Percentiles rank a stretch among this genome's conserved stretches.
Evolutionary conservation across 2,329 filamentous ascomycete species (phyloP).

Genomic region (Phyllosticta citribraziliensis): DNA sequence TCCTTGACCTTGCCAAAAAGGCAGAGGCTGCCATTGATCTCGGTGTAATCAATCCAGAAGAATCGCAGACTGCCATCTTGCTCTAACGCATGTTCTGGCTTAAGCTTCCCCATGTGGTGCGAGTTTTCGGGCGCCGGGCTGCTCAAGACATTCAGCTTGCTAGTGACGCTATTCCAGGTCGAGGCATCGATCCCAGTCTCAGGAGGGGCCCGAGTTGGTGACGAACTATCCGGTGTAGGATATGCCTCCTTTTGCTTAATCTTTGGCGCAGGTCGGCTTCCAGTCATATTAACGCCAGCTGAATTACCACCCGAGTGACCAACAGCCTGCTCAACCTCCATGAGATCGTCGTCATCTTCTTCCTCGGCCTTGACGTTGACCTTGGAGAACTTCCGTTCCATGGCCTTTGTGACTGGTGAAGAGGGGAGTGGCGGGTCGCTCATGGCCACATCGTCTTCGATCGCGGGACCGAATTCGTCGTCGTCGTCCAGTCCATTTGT

Average conservation of each 20-base stretch:
- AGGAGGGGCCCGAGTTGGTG: constrained; percentile 53
- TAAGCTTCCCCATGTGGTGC: constrained; percentile 66
- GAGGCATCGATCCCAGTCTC: constrained; percentile 60
- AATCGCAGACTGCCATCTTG: constrained; percentile 84
- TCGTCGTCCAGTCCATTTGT: constrained; percentile 35
- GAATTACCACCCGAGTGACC: constrained; percentile 53
- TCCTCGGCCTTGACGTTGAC: constrained; percentile 49
- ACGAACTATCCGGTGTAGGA: constrained; percentile 66
- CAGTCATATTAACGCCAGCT: constrained; percentile 74
- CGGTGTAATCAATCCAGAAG: constrained; percentile 96
- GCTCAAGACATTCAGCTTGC: constrained; percentile 75
- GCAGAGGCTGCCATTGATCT: constrained; percentile 82
- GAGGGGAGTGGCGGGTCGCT: constrained; percentile 71
- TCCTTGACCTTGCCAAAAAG: constrained; percentile 94
- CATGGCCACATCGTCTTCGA: constrained; percentile 63
- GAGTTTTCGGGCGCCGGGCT: constrained; percentile 56
- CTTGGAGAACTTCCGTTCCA: constrained; percentile 55
- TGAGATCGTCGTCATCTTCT: constrained; percentile 67
- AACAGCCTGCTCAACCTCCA: constrained; percentile 74
- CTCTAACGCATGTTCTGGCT: constrained; percentile 78
- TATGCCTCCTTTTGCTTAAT: constrained; percentile 54
- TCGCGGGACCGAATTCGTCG: constrained; percentile 47
- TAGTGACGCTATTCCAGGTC: constrained; percentile 80
- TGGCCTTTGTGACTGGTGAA: constrained; percentile 72
- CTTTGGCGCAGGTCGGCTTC: constrained; percentile 68